Conservation (phyloP, 805 yeast genomes). For the Ogataea angusta region DNA sequence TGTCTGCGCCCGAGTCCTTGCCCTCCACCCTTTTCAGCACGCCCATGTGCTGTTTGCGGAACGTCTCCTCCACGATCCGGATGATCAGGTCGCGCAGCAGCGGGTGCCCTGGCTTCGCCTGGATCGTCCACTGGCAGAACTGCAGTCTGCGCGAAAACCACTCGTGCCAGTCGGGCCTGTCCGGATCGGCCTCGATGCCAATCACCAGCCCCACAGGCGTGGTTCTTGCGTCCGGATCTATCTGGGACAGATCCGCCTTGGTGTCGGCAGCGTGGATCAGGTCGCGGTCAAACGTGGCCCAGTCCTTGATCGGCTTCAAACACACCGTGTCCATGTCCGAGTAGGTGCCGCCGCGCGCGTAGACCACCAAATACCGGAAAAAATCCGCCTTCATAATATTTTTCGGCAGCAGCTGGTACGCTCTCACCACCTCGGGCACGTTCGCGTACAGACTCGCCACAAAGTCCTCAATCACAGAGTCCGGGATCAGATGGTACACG, state of each 20-base stretch:
- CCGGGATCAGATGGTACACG: conserved; percentile 72
- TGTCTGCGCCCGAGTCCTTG: conserved; percentile 66
- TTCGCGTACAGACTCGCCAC: conserved; percentile 55
- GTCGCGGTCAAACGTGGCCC: conserved; percentile 58
- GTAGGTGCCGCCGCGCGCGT: conserved; percentile 91
- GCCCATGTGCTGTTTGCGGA: conserved; percentile 49
- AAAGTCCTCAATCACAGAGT: conserved; percentile 52
- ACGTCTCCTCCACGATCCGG: conserved; percentile 71
- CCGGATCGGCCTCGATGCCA: conserved; percentile 97
- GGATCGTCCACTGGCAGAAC: conserved; percentile 96
- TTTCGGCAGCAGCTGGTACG: conserved; percentile 75
- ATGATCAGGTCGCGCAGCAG: conserved; percentile 76
- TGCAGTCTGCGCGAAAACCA: conserved; percentile 94
- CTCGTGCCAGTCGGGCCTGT: conserved; percentile 86
- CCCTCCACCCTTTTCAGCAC: conserved; percentile 47
- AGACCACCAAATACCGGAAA: conserved; percentile 80
- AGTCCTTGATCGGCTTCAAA: conserved; percentile 64
- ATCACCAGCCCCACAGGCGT: conserved; percentile 69
- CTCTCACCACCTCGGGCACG: conserved; percentile 74
- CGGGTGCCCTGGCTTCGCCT: conserved; percentile 89
- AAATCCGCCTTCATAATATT: conserved; percentile 88
- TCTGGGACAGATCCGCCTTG: conserved; percentile 3
- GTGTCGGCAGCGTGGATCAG: conserved; percentile 7
- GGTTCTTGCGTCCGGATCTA: conserved; percentile 25
- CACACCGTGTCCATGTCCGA: conserved; percentile 85